These are phyloP conservation scores for Zymoseptoria tritici DNA, from an alignment of 2,329 filamentous ascomycete genomes.

Conservation along the genomic window DNA sequence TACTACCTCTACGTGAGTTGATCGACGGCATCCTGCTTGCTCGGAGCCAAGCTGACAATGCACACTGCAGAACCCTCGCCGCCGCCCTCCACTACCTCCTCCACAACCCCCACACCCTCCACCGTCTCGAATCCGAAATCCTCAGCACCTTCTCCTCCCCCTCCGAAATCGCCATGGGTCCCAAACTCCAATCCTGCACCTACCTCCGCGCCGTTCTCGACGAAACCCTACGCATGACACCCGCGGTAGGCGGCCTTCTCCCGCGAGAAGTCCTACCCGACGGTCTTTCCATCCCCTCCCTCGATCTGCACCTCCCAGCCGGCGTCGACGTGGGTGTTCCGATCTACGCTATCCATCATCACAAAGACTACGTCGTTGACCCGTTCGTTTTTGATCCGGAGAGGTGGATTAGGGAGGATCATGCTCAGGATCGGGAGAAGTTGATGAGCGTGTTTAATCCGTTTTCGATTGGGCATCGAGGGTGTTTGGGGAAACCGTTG, in stretches of 20 bases:
- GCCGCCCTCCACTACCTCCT: conserved; percentile 40
- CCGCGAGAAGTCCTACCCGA: conserved; percentile 28
- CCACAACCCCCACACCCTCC: conserved; percentile 31
- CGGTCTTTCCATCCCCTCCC: conserved; percentile 25
- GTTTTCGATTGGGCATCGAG: conserved; percentile 61
- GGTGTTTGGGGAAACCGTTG: conserved; percentile 59
- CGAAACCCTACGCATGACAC: conserved; percentile 41
- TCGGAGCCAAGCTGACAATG: not conserved
- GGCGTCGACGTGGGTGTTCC: conserved; percentile 30
- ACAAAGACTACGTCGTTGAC: conserved; percentile 23
- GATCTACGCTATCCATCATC: conserved; percentile 32
- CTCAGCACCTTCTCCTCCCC: conserved; percentile 29
- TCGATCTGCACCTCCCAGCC: conserved; percentile 32
- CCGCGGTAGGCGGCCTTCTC: conserved; percentile 34
- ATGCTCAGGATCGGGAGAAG: conserved; percentile 12
- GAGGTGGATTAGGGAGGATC: conserved; percentile 19
- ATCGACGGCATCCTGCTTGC: conserved; percentile 17
- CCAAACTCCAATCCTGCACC: conserved; percentile 28
- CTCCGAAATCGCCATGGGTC: conserved; percentile 25
- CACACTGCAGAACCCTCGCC: conserved; percentile 11
- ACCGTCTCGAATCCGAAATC: conserved; percentile 29
- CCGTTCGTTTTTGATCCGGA: conserved; percentile 24
- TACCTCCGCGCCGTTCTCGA: conserved; percentile 44
- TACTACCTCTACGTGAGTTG: conserved; percentile 36
- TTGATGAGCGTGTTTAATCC: conserved; percentile 63